A percentile compares a stretch with the other conserved stretches of the same genome.
Conservation (phyloP, 352 stramenopile genomes). For the Pythium rishiriense region DNA sequence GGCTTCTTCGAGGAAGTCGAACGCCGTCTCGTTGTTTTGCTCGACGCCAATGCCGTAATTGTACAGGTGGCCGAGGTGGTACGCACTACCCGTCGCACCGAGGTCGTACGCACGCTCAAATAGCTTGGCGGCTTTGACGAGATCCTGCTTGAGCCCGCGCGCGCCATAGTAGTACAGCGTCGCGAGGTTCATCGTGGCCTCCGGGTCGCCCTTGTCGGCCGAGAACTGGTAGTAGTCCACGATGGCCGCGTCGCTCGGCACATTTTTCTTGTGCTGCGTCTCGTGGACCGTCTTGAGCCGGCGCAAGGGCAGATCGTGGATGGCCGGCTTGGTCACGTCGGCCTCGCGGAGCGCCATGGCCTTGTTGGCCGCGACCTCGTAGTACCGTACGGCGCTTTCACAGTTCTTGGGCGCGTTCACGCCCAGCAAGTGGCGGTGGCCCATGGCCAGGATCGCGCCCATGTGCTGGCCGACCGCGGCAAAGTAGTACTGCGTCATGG, state of each 20-base stretch:
- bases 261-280: constrained; percentile 80
- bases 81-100: constrained; percentile 62
- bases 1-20: constrained; percentile 73
- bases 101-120: constrained; percentile 82
- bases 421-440: constrained; percentile 76
- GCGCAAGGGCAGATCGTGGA: constrained; percentile 73
- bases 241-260: constrained; percentile 70
- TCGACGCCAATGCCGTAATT: constrained; percentile 74
- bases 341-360: constrained; percentile 64
- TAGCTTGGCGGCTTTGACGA: constrained; percentile 53
- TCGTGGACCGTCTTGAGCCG: constrained; percentile 74
- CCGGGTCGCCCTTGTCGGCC: constrained; percentile 83
- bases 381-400: constrained; percentile 85
- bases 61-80: constrained; percentile 83
- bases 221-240: constrained; percentile 92
- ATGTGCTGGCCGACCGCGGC: constrained; percentile 67
- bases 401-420: constrained; percentile 78
- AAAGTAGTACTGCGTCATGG: constrained; percentile 87
- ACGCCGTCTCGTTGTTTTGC: constrained; percentile 64
- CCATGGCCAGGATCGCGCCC: constrained; percentile 72
- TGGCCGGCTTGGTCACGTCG: constrained; percentile 53
- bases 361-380: constrained; percentile 84
- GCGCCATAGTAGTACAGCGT: constrained; percentile 86
- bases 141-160: constrained; percentile 69
- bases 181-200: constrained; percentile 83